Percentiles rank a stretch among this genome's conserved stretches.
Evolutionary conservation across 495 filamentous ascomycete genomes (phyloP).

Genomic region (Parathielavia hyrcaniae): DNA sequence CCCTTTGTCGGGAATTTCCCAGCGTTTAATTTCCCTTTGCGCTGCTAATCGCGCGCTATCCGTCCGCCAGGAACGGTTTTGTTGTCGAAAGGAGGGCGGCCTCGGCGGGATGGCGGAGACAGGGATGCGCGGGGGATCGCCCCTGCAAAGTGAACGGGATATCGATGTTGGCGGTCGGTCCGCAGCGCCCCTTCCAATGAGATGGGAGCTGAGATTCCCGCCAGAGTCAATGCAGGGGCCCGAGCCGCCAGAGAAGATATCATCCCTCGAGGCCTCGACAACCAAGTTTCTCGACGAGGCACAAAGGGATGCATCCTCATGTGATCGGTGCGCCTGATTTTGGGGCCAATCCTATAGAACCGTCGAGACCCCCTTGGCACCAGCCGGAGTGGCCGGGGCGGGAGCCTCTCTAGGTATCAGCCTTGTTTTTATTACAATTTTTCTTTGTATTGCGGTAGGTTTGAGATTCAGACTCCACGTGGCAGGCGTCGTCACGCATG

Average conservation of each 20-base stretch:
- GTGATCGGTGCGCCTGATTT: too few species aligned
- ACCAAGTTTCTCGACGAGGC: background rate
- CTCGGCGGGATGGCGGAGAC: slow-evolving; percentile 2
- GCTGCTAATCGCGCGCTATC: slow-evolving; percentile 32
- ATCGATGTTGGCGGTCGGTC: background rate
- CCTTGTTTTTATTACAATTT: too few species aligned
- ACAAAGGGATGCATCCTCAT: background rate
- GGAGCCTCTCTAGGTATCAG: too few species aligned
- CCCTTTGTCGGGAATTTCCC: background rate
- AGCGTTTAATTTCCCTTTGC: slow-evolving; percentile 22
- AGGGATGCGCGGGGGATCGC: slow-evolving; percentile 3
- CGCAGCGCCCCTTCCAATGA: background rate
- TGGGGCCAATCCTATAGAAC: too few species aligned
- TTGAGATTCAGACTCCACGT: background rate
- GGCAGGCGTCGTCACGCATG: background rate
- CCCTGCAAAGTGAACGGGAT: slow-evolving; percentile 4
- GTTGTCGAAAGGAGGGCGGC: slow-evolving; percentile 12
- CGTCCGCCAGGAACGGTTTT: slow-evolving; percentile 30
- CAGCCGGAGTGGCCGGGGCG: too few species aligned
- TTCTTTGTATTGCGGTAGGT: background rate
- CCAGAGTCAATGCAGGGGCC: too few species aligned
- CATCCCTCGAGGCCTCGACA: background rate
- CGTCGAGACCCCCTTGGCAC: background rate
- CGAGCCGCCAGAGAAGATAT: background rate
- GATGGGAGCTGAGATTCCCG: background rate